These are phyloP conservation scores for Rhizopus stolonifer DNA, from an alignment of 371 early-diverging fungal species.

Conservation along the genomic window DNA sequence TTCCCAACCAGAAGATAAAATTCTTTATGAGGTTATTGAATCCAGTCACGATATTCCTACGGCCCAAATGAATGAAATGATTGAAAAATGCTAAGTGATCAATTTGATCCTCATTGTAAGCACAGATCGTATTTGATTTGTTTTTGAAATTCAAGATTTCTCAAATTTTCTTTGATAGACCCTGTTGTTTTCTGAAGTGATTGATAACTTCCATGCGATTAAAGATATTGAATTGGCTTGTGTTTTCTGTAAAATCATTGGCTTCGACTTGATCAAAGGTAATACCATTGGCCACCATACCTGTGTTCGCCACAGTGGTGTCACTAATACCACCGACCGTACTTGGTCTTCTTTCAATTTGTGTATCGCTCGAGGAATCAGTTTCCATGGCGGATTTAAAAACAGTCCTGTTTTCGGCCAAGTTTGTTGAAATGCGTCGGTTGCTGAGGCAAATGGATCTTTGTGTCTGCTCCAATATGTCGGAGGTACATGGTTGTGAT, in stretches of 20 bases:
- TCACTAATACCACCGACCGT: slow-evolving; percentile 10
- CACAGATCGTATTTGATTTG: neutral
- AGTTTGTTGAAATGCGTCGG: slow-evolving; percentile 24
- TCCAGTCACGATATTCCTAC: too few species aligned
- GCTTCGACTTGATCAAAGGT: neutral
- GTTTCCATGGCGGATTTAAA: slow-evolving; percentile 30
- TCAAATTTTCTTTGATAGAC: neutral
- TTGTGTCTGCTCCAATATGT: slow-evolving; percentile 18
- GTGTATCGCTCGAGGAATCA: slow-evolving; percentile 19
- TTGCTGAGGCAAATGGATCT: slow-evolving; percentile 22
- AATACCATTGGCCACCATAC: slow-evolving; percentile 17
- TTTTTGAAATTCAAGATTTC: neutral
- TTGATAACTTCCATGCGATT: slow-evolving; percentile 11
- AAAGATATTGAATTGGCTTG: slow-evolving; percentile 1
- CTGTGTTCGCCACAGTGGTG: slow-evolving; percentile 25
- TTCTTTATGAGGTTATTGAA: too few species aligned
- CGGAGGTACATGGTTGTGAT: slow-evolving; percentile 9
- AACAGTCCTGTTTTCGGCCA: slow-evolving; percentile 19
- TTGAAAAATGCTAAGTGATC: too few species aligned
- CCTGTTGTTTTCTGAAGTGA: neutral
- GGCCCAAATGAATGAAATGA: too few species aligned
- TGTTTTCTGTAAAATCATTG: neutral
- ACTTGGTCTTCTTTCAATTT: slow-evolving; percentile 17
- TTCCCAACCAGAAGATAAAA: too few species aligned
- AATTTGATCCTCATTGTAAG: too few species aligned